Conservation (phyloP, 1,284 basidiomycete genomes). For the Trametes sp. region DNA sequence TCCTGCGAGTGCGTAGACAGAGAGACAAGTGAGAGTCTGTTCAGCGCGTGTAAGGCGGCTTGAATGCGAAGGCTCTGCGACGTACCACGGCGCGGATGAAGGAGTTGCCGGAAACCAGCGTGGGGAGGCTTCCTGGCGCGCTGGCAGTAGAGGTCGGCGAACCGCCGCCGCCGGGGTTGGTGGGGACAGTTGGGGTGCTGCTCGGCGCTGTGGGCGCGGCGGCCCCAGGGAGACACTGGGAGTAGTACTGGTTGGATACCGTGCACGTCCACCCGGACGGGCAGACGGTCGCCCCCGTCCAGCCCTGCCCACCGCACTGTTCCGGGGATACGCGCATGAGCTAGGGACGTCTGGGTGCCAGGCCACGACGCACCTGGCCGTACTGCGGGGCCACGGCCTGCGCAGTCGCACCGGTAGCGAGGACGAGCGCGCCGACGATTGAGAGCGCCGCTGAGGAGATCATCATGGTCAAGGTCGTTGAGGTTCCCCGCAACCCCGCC, state of each 20-base stretch:
- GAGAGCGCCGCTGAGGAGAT: constrained; percentile 27
- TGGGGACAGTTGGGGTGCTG: constrained; percentile 34
- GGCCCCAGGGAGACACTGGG: constrained; percentile 58
- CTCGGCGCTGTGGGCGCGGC: constrained; percentile 30
- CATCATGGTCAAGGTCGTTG: constrained; percentile 25
- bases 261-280: constrained; percentile 57
- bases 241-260: constrained; percentile 54
- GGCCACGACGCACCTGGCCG: constrained; percentile 35
- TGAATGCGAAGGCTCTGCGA: constrained; percentile 14
- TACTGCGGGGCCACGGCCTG: constrained; percentile 39
- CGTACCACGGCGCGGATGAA: constrained; percentile 70
- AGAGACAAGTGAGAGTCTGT: too few species aligned
- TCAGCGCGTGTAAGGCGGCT: background rate
- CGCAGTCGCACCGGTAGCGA: constrained; percentile 33
- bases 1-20: constrained; percentile 43
- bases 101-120: constrained; percentile 58
- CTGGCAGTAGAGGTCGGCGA: constrained; percentile 43
- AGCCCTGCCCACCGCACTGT: constrained; percentile 45
- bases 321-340: background rate
- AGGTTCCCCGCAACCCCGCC: background rate
- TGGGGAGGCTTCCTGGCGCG: constrained; percentile 49
- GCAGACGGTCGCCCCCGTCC: constrained; percentile 58
- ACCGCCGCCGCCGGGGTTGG: constrained; percentile 35
- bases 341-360: background rate
- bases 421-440: constrained; percentile 30